phyloP scores from a whole-genome alignment of 371 early-diverging fungal species.

The Entomophthora muscae region DNA sequence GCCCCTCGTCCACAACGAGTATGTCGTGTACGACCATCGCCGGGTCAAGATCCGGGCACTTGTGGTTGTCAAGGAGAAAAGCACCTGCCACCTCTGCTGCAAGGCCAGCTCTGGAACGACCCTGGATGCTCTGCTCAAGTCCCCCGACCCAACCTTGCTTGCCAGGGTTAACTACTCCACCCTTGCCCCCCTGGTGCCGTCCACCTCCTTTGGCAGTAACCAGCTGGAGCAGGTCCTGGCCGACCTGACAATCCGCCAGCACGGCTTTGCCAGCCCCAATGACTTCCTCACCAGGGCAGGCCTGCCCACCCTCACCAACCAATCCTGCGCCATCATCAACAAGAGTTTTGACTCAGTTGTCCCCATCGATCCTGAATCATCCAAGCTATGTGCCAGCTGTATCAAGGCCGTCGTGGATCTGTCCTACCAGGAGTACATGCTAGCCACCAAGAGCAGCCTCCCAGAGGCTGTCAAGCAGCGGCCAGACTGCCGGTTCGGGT shows the following conservation, averaged over 20 bases:
- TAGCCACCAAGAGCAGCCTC: not conserved
- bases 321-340: not conserved
- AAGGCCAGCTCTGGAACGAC: not conserved
- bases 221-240: not conserved
- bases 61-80: conserved; percentile 21
- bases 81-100: conserved; percentile 22
- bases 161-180: not conserved
- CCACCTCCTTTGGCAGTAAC: not conserved
- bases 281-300: not conserved
- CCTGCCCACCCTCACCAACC: not conserved
- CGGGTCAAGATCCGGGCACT: conserved; percentile 33
- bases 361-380: not conserved
- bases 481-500: not conserved
- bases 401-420: not conserved
- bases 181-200: not conserved
- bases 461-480: not conserved
- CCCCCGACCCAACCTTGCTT: not conserved
- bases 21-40: too few relatives aligned
- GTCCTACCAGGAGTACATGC: not conserved
- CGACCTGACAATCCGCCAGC: not conserved
- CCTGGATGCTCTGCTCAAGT: not conserved
- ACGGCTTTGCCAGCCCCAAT: not conserved
- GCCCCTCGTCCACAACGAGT: conserved; percentile 28
- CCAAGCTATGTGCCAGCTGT: conserved; percentile 1
- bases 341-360: not conserved